Evolutionary conservation across 805 yeast species (phyloP), one percentile per base, ranked within the genome.

Genomic region (Lipomyces yamadae): DNA sequence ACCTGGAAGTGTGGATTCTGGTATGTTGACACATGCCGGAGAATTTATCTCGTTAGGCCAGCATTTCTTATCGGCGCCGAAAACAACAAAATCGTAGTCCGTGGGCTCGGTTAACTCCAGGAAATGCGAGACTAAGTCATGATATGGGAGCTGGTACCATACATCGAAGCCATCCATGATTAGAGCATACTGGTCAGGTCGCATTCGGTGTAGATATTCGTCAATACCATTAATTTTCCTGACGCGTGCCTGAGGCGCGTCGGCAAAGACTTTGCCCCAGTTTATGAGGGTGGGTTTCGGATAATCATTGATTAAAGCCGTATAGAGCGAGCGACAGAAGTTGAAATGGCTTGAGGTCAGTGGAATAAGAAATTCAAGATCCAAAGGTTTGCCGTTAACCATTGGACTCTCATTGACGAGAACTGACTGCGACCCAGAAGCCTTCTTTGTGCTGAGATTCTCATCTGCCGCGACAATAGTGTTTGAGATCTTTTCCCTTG

Each of bases 131-230:
- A 68, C 56, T 29, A 68, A 35, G 29, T n/a, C 56, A 3, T 24
- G n/a, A 33, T 58, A 66, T 30, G 65, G 63, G 15, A 66, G 39
- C 56, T 68, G 71, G 56, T 48, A 68, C 71, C 71, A 68, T 29
- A 65, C 69, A 32, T 68, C 71, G 56, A 59, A 68, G n/a, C 71
- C 69, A 42, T 68, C 71, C 54, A 61, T 60, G 35, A 68, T 66
- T 30, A 68, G 50, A n/a, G 63, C 61, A 24, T 58, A 50, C 15
- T 67, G 70, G 58, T 64, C 54, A 0, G 61, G 53, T 15, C 59
- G 53, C 33, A 65, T 54, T 18, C 54, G 58, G 52, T 64, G 53
- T 48, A 68, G 64, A 52, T 62, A 62, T 15, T 62, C 65, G 56
- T 66, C n/a, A 18, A 68, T 65, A n/a, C 71, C 69, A 33, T 39